phyloP scores from a whole-genome alignment of 2,329 filamentous ascomycete genomes.

The Penicillium sp. region DNA sequence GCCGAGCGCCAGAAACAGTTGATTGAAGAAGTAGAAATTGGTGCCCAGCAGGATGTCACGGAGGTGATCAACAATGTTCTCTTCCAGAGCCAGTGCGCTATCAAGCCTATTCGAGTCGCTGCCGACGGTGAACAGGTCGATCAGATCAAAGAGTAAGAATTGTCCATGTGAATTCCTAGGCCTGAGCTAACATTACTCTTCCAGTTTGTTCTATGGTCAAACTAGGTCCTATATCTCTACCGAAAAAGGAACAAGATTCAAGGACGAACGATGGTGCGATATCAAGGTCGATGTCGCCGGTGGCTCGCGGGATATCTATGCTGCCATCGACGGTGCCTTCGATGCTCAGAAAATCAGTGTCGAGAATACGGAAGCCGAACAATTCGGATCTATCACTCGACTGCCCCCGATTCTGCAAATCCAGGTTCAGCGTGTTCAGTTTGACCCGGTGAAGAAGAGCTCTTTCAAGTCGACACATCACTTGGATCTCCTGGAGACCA shows the following conservation, averaged over 20 bases:
- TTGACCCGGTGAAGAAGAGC: slow-evolving; percentile 59
- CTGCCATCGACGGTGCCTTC: slow-evolving; percentile 81
- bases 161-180: slow-evolving; percentile 20
- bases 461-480: slow-evolving; percentile 73
- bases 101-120: slow-evolving; percentile 67
- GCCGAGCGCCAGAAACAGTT: slow-evolving; percentile 35
- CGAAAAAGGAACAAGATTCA: slow-evolving; percentile 45
- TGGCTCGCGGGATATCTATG: slow-evolving; percentile 68
- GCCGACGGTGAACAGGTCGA: slow-evolving; percentile 75
- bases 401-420: slow-evolving; percentile 85
- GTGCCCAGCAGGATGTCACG: slow-evolving; percentile 88
- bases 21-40: slow-evolving; percentile 55
- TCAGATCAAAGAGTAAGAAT: slow-evolving; percentile 63
- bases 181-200: slow-evolving; percentile 14
- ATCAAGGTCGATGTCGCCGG: slow-evolving; percentile 59
- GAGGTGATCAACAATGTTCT: slow-evolving; percentile 94
- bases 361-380: slow-evolving; percentile 57
- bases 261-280: slow-evolving; percentile 62
- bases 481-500: slow-evolving; percentile 72
- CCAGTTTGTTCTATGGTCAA: slow-evolving; percentile 52
- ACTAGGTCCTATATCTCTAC: slow-evolving; percentile 48
- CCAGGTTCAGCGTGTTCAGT: slow-evolving; percentile 79
- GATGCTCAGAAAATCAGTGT: slow-evolving; percentile 73
- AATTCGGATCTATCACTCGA: slow-evolving; percentile 70
- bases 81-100: slow-evolving; percentile 85